phyloP scores from a whole-genome alignment of 208 protist species.

The Wallacemonas sp. region DNA sequence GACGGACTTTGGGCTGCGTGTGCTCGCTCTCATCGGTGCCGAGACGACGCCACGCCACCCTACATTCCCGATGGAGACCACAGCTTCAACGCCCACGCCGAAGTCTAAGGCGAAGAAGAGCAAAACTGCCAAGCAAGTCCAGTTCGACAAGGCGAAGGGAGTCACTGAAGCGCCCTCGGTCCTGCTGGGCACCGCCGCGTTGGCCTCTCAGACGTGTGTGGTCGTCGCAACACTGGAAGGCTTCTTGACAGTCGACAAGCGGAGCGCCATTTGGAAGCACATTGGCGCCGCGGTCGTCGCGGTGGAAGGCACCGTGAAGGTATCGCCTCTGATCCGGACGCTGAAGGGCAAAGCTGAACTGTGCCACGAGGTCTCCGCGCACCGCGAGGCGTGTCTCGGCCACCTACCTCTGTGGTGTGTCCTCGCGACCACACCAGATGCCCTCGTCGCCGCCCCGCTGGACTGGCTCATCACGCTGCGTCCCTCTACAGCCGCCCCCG shows the following conservation, averaged over 20 bases:
- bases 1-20: constrained; percentile 27
- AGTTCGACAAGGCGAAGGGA: neutral
- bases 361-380: constrained; percentile 30
- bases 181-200: neutral
- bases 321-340: neutral
- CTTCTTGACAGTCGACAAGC: constrained; percentile 49
- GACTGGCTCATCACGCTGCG: constrained; percentile 19
- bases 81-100: neutral
- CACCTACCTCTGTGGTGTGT: constrained; percentile 43
- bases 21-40: constrained; percentile 24
- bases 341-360: neutral
- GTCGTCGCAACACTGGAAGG: constrained; percentile 46
- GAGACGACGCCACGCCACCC: constrained; percentile 20
- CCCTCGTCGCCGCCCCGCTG: constrained; percentile 19
- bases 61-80: constrained; percentile 16
- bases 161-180: neutral
- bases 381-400: constrained; percentile 62
- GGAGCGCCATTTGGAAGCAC: constrained; percentile 75
- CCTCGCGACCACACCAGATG: constrained; percentile 22
- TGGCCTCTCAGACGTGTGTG: constrained; percentile 21
- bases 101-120: constrained; percentile 6
- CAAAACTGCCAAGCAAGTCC: constrained; percentile 8
- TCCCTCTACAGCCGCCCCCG: neutral
- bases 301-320: neutral
- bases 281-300: constrained; percentile 27